Percentiles rank a stretch among this genome's conserved stretches.
Conservation (phyloP, 805 yeast species). For the Grigorovia yakushimaensis region DNA sequence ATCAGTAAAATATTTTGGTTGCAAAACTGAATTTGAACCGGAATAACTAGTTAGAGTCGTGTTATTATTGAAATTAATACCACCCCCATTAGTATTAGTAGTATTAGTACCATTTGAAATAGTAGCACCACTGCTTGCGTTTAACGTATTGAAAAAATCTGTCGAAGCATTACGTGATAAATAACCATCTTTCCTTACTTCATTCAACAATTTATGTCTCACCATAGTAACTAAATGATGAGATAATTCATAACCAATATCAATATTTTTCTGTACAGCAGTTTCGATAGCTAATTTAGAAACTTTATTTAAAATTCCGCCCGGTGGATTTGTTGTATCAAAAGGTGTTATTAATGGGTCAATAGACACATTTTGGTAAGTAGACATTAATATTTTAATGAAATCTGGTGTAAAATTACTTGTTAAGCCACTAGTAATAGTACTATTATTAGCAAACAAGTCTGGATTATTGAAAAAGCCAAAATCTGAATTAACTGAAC, state of each 20-base stretch:
- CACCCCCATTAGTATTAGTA: background rate
- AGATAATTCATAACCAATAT: slow-evolving; percentile 29
- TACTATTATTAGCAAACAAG: background rate
- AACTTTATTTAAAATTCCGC: slow-evolving; percentile 52
- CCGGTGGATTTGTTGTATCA: slow-evolving; percentile 54
- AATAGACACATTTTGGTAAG: slow-evolving; percentile 39
- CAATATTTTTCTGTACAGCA: slow-evolving; percentile 27
- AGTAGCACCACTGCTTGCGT: no score
- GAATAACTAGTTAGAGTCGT: background rate
- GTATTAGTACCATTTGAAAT: no score
- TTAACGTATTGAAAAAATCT: slow-evolving; percentile 9
- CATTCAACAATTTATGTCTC: slow-evolving; percentile 31
- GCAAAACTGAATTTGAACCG: background rate
- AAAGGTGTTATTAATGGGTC: slow-evolving; percentile 63
- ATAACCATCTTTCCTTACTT: slow-evolving; percentile 23
- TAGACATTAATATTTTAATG: slow-evolving; percentile 36
- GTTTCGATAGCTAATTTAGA: slow-evolving; percentile 43
- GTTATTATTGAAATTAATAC: background rate
- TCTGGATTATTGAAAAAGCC: background rate
- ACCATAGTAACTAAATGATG: slow-evolving; percentile 9
- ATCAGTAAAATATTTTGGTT: background rate
- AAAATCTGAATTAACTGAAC: slow-evolving; percentile 2
- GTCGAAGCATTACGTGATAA: slow-evolving; percentile 22
- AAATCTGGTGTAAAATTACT: slow-evolving; percentile 28
- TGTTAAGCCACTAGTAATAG: background rate